phyloP scores from a whole-genome alignment of 306 rosid species.

The Inga laurina region DNA sequence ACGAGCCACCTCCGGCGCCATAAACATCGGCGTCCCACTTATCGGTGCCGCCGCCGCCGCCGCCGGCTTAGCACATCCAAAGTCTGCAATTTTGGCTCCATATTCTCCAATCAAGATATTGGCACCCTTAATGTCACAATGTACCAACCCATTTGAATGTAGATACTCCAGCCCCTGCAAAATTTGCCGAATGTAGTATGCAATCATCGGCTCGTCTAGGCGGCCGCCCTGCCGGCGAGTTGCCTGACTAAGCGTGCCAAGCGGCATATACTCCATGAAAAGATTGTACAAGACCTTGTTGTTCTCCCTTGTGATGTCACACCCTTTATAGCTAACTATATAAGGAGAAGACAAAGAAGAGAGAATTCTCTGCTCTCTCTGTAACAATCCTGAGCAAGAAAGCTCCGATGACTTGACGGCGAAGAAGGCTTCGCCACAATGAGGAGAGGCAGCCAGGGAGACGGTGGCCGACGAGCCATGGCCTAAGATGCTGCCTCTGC shows the following conservation, averaged over 20 bases:
- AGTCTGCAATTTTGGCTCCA: conserved; percentile 80
- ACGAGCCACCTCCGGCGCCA: conserved; percentile 94
- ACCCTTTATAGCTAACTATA: conserved; percentile 63
- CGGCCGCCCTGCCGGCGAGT: conserved; percentile 40
- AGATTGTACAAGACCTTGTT: conserved; percentile 52
- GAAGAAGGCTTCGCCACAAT: conserved; percentile 35
- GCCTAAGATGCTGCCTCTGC: conserved; percentile 72
- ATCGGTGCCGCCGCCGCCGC: neutral
- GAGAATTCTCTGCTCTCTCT: conserved; percentile 61
- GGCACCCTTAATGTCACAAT: conserved; percentile 89
- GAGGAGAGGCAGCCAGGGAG: conserved; percentile 55
- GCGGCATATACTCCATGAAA: conserved; percentile 73
- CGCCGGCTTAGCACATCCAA: conserved; percentile 70
- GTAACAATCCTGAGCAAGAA: conserved; percentile 48
- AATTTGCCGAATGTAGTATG: conserved; percentile 49
- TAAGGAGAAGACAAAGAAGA: conserved; percentile 66
- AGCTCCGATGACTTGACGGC: conserved; percentile 81
- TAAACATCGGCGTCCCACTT: conserved; percentile 86
- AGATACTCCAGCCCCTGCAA: conserved; percentile 62
- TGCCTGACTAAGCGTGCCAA: conserved; percentile 56
- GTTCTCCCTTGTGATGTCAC: conserved; percentile 53
- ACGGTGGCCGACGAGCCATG: conserved; percentile 91
- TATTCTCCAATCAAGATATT: conserved; percentile 64
- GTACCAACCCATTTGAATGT: conserved; percentile 73
- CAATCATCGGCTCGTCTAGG: conserved; percentile 43